A percentile compares a stretch with the other conserved stretches of the same genome.
Evolutionary conservation across 345 rosid species (phyloP).

Genomic region (Microcos paniculata): DNA sequence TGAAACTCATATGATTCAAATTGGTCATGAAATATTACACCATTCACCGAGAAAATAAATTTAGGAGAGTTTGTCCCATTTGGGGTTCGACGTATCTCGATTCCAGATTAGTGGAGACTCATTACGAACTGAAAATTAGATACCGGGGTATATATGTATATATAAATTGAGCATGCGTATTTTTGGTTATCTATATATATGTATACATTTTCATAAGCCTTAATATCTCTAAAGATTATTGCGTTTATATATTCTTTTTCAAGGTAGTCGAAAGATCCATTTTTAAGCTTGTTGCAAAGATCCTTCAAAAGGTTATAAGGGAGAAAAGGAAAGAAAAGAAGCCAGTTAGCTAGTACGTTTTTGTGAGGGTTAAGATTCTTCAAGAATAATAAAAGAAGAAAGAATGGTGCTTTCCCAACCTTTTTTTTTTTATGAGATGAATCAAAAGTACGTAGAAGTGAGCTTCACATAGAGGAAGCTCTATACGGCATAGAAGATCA

Average conservation of each 20-base stretch:
- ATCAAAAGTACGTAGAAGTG: not conserved
- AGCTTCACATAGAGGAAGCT: constrained; percentile 13
- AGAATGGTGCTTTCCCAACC: not conserved
- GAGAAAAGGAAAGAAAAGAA: not conserved
- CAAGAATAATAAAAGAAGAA: not conserved
- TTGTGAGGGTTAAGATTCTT: not conserved
- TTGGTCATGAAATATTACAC: too few relatives aligned
- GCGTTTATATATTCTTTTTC: not conserved
- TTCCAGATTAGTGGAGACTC: too few relatives aligned
- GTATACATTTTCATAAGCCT: not conserved
- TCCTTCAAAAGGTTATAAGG: not conserved
- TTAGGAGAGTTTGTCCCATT: too few relatives aligned
- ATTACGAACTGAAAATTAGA: too few relatives aligned
- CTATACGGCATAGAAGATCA: not conserved
- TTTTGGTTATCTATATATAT: not conserved
- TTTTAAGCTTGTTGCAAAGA: too few relatives aligned
- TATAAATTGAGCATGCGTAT: not conserved
- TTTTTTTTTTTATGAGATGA: not conserved
- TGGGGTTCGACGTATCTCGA: too few relatives aligned
- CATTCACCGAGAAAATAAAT: too few relatives aligned
- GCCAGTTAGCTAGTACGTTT: not conserved
- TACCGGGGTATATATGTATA: not conserved
- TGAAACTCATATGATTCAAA: too few relatives aligned
- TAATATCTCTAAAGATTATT: not conserved
- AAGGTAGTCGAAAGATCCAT: not conserved